Evolutionary conservation across 495 filamentous ascomycete species (phyloP).

Genomic region (Aspergillus funiculosus): DNA sequence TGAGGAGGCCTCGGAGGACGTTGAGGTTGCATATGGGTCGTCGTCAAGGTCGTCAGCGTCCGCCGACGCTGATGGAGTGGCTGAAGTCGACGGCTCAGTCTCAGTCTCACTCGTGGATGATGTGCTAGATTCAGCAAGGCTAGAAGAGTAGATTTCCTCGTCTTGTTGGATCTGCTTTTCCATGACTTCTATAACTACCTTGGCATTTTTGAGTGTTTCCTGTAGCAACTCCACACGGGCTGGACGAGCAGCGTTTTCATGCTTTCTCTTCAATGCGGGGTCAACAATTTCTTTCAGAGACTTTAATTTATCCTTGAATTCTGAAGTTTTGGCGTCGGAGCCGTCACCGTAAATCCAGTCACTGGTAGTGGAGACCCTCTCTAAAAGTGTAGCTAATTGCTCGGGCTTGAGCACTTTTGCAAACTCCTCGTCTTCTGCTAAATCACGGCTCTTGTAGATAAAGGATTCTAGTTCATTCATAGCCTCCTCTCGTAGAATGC

Average conservation of each 20-base stretch:
- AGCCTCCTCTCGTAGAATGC: conserved; percentile 74
- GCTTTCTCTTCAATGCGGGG: conserved; percentile 61
- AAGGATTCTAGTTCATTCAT: conserved; percentile 91
- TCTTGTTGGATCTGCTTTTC: conserved; percentile 39
- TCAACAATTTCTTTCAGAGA: conserved; percentile 63
- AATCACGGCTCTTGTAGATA: conserved; percentile 82
- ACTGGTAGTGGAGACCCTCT: conserved; percentile 58
- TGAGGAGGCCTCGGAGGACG: conserved; percentile 26
- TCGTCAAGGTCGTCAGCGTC: conserved; percentile 38
- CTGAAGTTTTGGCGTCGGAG: conserved; percentile 61
- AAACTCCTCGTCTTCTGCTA: conserved; percentile 71
- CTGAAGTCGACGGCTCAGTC: conserved; percentile 10
- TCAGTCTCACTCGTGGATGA: conserved; percentile 21
- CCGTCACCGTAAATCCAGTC: conserved; percentile 93
- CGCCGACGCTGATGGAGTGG: conserved; percentile 20
- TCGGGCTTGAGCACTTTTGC: conserved; percentile 58
- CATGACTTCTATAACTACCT: conserved; percentile 43
- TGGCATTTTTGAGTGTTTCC: conserved; percentile 51
- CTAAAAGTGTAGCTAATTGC: conserved; percentile 55
- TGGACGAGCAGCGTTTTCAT: conserved; percentile 61
- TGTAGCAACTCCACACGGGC: conserved; percentile 58
- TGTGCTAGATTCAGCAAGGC: conserved; percentile 26
- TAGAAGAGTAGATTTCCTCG: conserved; percentile 37
- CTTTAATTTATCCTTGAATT: conserved; percentile 65
- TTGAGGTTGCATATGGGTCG: conserved; percentile 35